phyloP scores from a whole-genome alignment of 2,329 filamentous ascomycete species.

The Teratosphaeria pseudoeucalypti region DNA sequence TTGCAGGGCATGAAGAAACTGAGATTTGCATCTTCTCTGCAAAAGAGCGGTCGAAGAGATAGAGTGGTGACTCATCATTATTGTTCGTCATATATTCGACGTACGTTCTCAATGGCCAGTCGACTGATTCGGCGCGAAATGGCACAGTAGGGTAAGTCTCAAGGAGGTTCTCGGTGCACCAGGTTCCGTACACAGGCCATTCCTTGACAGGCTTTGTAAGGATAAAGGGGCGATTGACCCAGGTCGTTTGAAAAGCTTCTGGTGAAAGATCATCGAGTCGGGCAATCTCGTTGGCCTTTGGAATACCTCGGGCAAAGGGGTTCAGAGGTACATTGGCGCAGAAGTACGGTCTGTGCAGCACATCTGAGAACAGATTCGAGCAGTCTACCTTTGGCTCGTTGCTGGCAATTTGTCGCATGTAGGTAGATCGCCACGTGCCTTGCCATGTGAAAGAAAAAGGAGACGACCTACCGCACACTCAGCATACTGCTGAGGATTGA shows the following conservation, averaged over 20 bases:
- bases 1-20: constrained; percentile 31
- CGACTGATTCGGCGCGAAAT: constrained; percentile 86
- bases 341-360: constrained; percentile 78
- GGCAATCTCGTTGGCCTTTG: constrained; percentile 59
- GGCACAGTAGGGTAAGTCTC: constrained; percentile 53
- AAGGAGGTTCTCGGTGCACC: constrained; percentile 61
- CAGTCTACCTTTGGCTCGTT: constrained; percentile 56
- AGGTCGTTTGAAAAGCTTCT: constrained; percentile 62
- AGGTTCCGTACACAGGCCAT: constrained; percentile 69
- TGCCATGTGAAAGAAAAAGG: constrained; percentile 52
- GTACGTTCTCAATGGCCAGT: constrained; percentile 81
- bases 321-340: constrained; percentile 66
- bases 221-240: constrained; percentile 77
- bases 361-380: constrained; percentile 75
- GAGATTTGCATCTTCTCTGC: constrained; percentile 71
- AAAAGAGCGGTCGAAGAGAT: constrained; percentile 82
- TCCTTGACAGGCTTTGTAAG: constrained; percentile 68
- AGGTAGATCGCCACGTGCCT: constrained; percentile 75
- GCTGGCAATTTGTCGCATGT: constrained; percentile 48
- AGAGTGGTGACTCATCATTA: constrained; percentile 77
- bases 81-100: constrained; percentile 70
- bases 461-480: constrained; percentile 30
- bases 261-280: constrained; percentile 59
- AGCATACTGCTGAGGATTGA: constrained; percentile 17
- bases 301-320: constrained; percentile 61